Base-by-base conservation (phyloP, 257 asterid species). In the Pogostemon cablin region DNA sequence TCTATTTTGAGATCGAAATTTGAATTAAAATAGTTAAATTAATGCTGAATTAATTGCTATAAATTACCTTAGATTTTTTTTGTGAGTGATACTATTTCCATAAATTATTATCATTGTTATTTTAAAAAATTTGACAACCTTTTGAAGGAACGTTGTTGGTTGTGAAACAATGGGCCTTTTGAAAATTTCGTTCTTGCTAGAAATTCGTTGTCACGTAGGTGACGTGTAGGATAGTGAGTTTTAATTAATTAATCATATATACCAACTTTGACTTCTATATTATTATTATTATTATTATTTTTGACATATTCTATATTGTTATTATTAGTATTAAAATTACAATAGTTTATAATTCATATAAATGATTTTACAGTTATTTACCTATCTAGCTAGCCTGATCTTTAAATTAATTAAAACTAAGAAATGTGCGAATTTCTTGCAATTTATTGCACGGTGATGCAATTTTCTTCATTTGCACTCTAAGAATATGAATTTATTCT, bases 391-490 rank as follows among this genome's bases (percentile, higher is more conserved):
- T 73, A 38, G 38, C 50, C 52, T 8, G 34, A 5, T 61, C 35
- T 38, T 48, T 40, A n/a, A 48, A 32, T 62, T 47, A 9, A 64
- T 32, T 8, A 2, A 12, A 25, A 25, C 32, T 25, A 25, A 25
- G 32, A 25, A 25, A 25, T 25, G 32, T 25, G 1, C 32, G 1
- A 25, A 25, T 25, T 25, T 25, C 32, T 25, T 25, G 32, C 32
- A 25, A 25, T 25, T 25, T 25, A 25, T 25, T 25, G 32, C 32
- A 25, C 32, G 32, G 32, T 25, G 32, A 25, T 25, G 32, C 32
- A 25, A 61, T 78, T 75, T 72, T 78, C 86, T 75, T 75, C 11
- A 65, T 60, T 49, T 65, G 37, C 78, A 83, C 83, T 75, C 76
- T 62, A 72, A 74, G 85, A 69, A 80, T 80, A 10, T 48, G 62